A percentile compares a stretch with the other conserved stretches of the same genome.
phyloP scores from a whole-genome alignment of 345 rosid genomes.

The Rhodomyrtus tomentosa region DNA sequence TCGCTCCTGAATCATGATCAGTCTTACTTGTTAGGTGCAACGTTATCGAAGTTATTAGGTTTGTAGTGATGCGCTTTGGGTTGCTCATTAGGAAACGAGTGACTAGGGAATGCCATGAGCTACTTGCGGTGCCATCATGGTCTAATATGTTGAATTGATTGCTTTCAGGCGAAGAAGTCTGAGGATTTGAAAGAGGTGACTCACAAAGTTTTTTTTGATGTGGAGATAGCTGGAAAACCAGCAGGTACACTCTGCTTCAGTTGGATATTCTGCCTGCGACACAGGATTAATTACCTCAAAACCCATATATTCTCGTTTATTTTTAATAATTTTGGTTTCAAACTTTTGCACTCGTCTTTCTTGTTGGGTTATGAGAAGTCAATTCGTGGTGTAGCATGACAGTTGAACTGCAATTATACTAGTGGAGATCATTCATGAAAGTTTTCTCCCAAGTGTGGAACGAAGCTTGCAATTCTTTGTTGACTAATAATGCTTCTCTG shows the following conservation, averaged over 20 bases:
- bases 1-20: neutral
- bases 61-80: neutral
- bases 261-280: neutral
- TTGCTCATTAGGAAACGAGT: neutral
- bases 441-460: neutral
- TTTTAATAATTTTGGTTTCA: neutral
- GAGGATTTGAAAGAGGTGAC: slow-evolving; percentile 65
- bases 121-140: neutral
- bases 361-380: neutral
- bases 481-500: neutral
- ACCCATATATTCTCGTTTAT: neutral
- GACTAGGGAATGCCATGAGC: neutral
- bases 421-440: no score
- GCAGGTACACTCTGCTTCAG: slow-evolving; percentile 32
- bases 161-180: slow-evolving; percentile 60
- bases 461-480: neutral
- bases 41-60: neutral
- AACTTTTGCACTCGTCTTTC: neutral
- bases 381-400: neutral
- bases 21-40: neutral
- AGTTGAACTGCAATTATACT: no score
- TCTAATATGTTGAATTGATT: neutral
- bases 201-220: slow-evolving; percentile 84
- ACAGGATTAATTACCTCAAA: neutral
- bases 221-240: slow-evolving; percentile 79